Base-by-base conservation (phyloP, 768 basidiomycete species). In the Rhodotorula diobovata region DNA sequence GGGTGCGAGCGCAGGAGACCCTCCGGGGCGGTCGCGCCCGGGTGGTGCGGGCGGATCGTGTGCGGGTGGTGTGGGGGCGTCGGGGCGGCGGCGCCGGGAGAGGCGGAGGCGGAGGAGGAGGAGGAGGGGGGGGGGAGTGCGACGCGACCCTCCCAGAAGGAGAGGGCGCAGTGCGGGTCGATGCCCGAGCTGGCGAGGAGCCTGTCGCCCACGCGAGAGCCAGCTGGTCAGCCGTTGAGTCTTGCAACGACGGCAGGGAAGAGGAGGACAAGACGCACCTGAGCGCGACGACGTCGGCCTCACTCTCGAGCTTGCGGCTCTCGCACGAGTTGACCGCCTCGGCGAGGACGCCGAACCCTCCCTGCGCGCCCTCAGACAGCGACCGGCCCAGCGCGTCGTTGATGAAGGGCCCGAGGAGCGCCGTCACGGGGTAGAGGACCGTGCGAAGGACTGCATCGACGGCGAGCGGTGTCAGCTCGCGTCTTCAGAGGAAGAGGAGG, bases 111-210 rank as follows among this genome's bases (percentile, higher is more conserved):
- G 21, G 60, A 46, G 8, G 57, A 2, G 34, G 69, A 35, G 1
- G 56, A 20, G 1, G 34, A 21, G 16, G 63, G 10, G 15, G 54
- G 16, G 8, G 32, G 46, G 50, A 3, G 58, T 41, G 20, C 5
- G 55, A 62, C 32, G 79, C 81, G 78, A 28, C 77, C 70, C 61
- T 91, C 87, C 91, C 94, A 97, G 79, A 96, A 95, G 23, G 81
- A 82, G 55, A 93, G 84, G 14, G 95, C 90, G 57, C 84, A 82
- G 46, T 88, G 86, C 6, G 94, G 90, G 81, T 96, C 91, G 78
- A 90, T 97, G 11, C 93, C 91, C 0, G 94, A 89, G 78, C 92
- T 86, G 0, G 94, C 92, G 46, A 99, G 86, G n/a, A 99, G 83
- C 71, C 93, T 93, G 66, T 2, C 2, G 10, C 20, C 9, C 15